Base-by-base conservation (phyloP, 78 protist genomes). In the Speleostelium caveatum region DNA sequence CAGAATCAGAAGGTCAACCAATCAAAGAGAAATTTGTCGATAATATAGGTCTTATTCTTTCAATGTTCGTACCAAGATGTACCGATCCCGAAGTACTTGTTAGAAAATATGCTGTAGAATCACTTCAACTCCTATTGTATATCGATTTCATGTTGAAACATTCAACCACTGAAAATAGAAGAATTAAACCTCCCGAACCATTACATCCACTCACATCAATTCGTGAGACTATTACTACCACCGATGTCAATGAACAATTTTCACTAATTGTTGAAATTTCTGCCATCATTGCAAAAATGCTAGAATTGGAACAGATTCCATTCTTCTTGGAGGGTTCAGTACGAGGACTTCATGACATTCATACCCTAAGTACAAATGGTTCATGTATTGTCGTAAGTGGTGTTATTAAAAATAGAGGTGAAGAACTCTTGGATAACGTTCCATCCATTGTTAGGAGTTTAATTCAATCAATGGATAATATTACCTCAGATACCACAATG, bases 301-400 rank as follows among this genome's bases (percentile, higher is more conserved):
- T 92, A 0, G 33, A 68, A 0, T 8, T 69, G 0, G 85, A 62
- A 1, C 92, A 93, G 73, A 77, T 93, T 53, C 92, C 86, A 60
- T 72, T 41, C 35, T 67, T 93, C 66, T 59, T 93, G 51, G 86
- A 60, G 19, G 51, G 53, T 26, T 77, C 86, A 14, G 14, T 93
- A 12, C 72, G 69, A n/a, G 96, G 96, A 16, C 71, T 93, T 0
- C 51, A 49, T n/a, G 96, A 93, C 51, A 42, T 60, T 14, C 87
- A 91, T 28, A 39, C 86, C 1, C 58, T 63, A n/a, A 36, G 75
- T 32, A 87, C 94, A 42, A 56, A 62, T 67, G 96, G 96, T 56
- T 28, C 96, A 32, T 93, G 96, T 45, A 90, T 93, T 35, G 86
- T 93, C 26, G 60, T 93, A 21, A 87, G 79, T 55, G 96, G 96